phyloP scores from a whole-genome alignment of 345 rosid genomes.

The Cardamine occulta region DNA sequence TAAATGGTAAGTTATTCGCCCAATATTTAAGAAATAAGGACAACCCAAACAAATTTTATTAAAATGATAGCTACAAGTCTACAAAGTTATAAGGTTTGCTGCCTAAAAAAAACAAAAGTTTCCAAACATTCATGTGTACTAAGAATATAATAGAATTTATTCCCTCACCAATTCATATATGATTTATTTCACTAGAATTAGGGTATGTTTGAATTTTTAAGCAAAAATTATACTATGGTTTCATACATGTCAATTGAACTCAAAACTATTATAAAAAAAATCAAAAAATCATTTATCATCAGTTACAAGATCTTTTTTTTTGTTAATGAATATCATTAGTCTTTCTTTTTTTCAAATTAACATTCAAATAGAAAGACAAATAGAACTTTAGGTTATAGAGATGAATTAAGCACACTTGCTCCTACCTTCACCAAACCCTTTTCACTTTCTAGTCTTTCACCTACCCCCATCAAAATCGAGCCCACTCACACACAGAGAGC shows the following conservation, averaged over 20 bases:
- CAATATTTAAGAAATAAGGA: background rate
- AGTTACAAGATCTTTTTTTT: background rate
- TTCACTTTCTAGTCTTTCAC: conserved; percentile 29
- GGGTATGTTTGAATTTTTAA: background rate
- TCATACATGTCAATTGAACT: background rate
- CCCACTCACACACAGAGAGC: conserved; percentile 14
- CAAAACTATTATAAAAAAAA: background rate
- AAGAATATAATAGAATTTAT: background rate
- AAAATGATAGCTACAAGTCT: too few species aligned
- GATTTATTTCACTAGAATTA: background rate
- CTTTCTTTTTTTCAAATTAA: background rate
- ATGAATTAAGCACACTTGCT: background rate
- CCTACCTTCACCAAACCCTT: conserved; percentile 40
- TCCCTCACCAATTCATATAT: background rate
- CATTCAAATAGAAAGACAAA: conserved; percentile 4
- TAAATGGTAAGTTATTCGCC: background rate
- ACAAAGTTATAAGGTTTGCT: background rate
- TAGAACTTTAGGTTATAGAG: background rate
- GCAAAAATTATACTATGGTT: background rate
- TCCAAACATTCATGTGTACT: background rate
- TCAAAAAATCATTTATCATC: background rate
- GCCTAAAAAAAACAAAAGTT: background rate
- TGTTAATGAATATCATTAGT: background rate
- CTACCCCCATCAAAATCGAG: conserved; percentile 36
- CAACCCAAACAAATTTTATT: background rate